phyloP scores from a whole-genome alignment of 1,139 yeast species.

The Debaryomyces psychrophilus region DNA sequence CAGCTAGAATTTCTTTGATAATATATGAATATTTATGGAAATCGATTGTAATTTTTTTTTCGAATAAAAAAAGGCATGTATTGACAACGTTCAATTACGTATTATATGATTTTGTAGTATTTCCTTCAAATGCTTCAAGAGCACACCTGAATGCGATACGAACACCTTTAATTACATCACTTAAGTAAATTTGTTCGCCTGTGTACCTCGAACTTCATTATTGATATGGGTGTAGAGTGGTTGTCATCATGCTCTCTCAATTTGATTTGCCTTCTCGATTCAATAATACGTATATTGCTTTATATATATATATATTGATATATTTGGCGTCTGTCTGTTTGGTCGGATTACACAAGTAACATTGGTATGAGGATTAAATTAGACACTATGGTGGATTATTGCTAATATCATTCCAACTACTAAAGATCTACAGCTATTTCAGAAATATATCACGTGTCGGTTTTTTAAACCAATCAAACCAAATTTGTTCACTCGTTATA shows the following conservation, averaged over 20 bases:
- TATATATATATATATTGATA: too few relatives aligned
- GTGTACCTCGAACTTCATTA: not conserved
- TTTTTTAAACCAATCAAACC: slow-evolving; percentile 8
- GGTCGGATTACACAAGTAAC: too few relatives aligned
- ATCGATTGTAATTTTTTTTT: not conserved
- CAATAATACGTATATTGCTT: too few relatives aligned
- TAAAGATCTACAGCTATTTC: not conserved
- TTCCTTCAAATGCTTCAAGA: not conserved
- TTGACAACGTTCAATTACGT: not conserved
- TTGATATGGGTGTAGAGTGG: too few relatives aligned
- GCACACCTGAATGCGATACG: not conserved
- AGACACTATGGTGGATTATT: too few relatives aligned
- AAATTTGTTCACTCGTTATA: slow-evolving; percentile 6
- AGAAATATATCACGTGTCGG: not conserved
- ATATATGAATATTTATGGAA: not conserved
- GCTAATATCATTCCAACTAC: too few relatives aligned
- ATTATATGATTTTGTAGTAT: not conserved
- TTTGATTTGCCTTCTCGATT: too few relatives aligned
- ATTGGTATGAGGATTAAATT: too few relatives aligned
- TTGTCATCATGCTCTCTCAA: too few relatives aligned
- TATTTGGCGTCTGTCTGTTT: too few relatives aligned
- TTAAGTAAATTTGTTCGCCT: not conserved
- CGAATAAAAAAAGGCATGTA: too few relatives aligned
- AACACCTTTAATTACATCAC: not conserved
- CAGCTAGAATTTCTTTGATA: not conserved